Conservation (phyloP, 148 eudicot species). For the Fagopyrum homotropicum region DNA sequence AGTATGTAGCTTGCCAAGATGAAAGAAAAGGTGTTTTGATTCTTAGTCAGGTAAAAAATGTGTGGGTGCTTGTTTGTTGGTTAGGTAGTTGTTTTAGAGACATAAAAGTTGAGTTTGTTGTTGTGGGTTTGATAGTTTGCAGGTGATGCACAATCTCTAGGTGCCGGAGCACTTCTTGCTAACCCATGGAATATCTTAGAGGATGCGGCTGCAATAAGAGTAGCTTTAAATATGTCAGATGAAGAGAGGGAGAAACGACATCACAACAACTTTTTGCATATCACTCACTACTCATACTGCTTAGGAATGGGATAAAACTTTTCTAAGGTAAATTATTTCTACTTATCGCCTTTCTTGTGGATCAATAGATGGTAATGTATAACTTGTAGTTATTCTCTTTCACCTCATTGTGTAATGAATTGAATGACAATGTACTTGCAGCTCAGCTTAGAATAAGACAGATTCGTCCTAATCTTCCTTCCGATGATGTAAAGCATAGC, state of each 20-base stretch:
- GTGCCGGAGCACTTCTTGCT: conserved; percentile 24
- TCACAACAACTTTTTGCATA: conserved; percentile 59
- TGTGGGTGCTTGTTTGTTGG: neutral
- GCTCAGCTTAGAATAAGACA: conserved; percentile 23
- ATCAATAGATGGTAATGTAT: neutral
- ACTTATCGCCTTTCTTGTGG: neutral
- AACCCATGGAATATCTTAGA: conserved; percentile 95
- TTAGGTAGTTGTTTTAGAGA: neutral
- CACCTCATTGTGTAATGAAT: conserved; percentile 44
- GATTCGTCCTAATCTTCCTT: conserved; percentile 73
- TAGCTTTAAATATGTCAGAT: conserved; percentile 83
- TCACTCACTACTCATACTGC: conserved; percentile 64
- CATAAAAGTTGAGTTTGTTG: too few relatives aligned
- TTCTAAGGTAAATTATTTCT: conserved; percentile 52
- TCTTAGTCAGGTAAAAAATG: conserved; percentile 67
- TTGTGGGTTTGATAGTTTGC: conserved; percentile 48
- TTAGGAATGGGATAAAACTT: conserved; percentile 39
- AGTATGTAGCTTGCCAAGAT: conserved; percentile 19
- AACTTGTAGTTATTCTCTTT: too few relatives aligned
- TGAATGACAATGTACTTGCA: conserved; percentile 85
- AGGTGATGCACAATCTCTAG: conserved; percentile 95
- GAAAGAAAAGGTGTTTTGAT: conserved; percentile 81
- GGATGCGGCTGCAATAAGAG: conserved; percentile 74
- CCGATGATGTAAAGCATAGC: conserved; percentile 42
- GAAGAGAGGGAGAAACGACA: conserved; percentile 92